Evolutionary conservation across 2,329 filamentous ascomycete species (phyloP).

Genomic region (Apiospora koreana): DNA sequence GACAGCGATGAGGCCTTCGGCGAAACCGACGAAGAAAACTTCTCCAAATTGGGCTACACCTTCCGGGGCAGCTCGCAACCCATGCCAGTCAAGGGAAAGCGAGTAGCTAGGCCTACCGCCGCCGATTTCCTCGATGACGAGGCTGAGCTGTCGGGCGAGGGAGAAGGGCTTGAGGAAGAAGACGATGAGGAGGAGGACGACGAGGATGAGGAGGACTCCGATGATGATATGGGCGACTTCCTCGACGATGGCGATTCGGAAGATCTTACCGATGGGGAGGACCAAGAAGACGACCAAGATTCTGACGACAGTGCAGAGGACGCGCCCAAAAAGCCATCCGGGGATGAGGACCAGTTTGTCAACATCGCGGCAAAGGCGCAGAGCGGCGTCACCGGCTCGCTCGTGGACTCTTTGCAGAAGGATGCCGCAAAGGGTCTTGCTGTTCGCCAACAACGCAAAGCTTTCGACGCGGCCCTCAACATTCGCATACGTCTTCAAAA

Average conservation of each 20-base stretch:
- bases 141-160: constrained; percentile 22
- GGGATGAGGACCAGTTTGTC: constrained; percentile 32
- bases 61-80: constrained; percentile 62
- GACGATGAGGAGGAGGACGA: constrained; percentile 37
- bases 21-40: constrained; percentile 80
- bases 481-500: constrained; percentile 92
- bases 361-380: constrained; percentile 70
- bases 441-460: constrained; percentile 80
- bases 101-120: constrained; percentile 48
- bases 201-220: constrained; percentile 30
- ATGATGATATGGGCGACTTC: constrained; percentile 37
- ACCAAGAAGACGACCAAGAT: constrained; percentile 10
- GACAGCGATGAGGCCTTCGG: constrained; percentile 72
- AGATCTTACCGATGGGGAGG: constrained; percentile 31
- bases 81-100: constrained; percentile 33
- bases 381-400: constrained; percentile 63
- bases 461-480: constrained; percentile 87
- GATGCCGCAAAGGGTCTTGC: constrained; percentile 85
- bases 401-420: constrained; percentile 65
- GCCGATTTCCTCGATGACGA: constrained; percentile 54
- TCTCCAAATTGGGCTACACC: constrained; percentile 65
- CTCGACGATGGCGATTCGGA: constrained; percentile 36
- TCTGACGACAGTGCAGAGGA: constrained; percentile 26
- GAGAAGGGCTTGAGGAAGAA: constrained; percentile 42
- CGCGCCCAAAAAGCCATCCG: constrained; percentile 30